Evolutionary conservation across 179 eudicot species (phyloP).

Genomic region (Patellifolia procumbens): DNA sequence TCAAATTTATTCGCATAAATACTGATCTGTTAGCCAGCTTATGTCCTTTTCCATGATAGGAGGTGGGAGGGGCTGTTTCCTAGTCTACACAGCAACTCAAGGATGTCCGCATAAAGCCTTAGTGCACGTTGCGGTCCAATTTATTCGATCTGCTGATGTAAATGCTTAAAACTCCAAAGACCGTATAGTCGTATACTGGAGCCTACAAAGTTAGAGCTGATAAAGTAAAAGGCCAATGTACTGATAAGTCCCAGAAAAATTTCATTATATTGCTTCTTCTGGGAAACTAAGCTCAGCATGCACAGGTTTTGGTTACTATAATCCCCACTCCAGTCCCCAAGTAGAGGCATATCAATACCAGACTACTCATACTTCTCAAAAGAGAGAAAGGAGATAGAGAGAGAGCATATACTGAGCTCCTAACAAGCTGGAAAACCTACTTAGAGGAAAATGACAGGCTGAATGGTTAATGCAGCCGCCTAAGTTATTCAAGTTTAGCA

Average conservation of each 20-base stretch:
- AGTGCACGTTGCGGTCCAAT: neutral
- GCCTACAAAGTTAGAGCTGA: neutral
- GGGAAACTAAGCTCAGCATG: neutral
- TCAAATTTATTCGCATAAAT: neutral
- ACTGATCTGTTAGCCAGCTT: neutral
- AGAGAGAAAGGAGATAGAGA: too few species aligned
- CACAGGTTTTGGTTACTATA: neutral
- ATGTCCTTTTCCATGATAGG: neutral
- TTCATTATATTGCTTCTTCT: neutral
- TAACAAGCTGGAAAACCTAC: too few species aligned
- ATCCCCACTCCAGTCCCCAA: neutral
- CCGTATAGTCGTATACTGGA: neutral
- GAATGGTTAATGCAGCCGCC: too few species aligned
- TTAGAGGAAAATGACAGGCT: too few species aligned
- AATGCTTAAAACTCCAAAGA: neutral
- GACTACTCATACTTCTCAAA: neutral
- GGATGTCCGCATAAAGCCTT: neutral
- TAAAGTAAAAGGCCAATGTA: neutral
- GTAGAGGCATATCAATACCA: too few species aligned
- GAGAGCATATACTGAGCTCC: too few species aligned
- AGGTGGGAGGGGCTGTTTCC: neutral
- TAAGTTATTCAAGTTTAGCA: too few species aligned
- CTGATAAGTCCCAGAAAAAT: too few species aligned
- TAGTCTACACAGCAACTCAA: neutral
- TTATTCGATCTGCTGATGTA: neutral